phyloP scores from a whole-genome alignment of 2,329 filamentous ascomycete species.

The Didymella glomerata region DNA sequence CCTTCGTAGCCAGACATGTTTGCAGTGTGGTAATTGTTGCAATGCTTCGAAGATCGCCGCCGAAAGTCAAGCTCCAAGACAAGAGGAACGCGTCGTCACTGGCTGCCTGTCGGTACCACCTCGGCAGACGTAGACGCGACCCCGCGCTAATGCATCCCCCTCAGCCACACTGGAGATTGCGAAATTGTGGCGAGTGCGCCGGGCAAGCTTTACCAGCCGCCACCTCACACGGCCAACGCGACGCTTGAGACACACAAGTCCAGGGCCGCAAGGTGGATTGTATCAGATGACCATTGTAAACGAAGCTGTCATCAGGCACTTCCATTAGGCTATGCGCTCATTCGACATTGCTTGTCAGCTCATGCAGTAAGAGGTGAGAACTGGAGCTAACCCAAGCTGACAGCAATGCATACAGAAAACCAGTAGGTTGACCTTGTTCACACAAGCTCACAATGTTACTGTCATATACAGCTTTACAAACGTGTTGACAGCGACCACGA shows the following conservation, averaged over 20 bases:
- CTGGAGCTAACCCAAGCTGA: neutral
- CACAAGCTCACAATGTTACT: neutral
- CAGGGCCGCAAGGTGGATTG: neutral
- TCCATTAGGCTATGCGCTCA: no score
- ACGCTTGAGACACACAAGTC: conserved; percentile 1
- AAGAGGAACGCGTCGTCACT: conserved; percentile 20
- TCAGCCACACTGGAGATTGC: conserved; percentile 15
- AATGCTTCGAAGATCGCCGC: conserved; percentile 2
- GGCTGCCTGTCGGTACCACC: conserved; percentile 14
- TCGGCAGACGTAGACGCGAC: neutral
- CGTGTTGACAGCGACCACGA: neutral
- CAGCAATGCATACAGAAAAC: neutral
- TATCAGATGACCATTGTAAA: neutral
- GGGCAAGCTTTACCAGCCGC: neutral
- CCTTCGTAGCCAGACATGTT: conserved; percentile 60
- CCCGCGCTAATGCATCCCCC: no score
- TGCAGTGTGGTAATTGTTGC: conserved; percentile 13
- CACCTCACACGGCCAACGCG: conserved; percentile 1
- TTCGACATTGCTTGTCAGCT: neutral
- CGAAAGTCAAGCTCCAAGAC: conserved; percentile 8
- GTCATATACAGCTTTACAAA: neutral
- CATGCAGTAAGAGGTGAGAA: neutral
- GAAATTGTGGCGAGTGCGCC: no score
- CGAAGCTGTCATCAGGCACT: neutral
- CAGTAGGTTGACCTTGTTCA: neutral